A percentile compares a stretch with the other conserved stretches of the same genome.
Conservation (phyloP, 306 rosid species). For the Rubus idaeus region DNA sequence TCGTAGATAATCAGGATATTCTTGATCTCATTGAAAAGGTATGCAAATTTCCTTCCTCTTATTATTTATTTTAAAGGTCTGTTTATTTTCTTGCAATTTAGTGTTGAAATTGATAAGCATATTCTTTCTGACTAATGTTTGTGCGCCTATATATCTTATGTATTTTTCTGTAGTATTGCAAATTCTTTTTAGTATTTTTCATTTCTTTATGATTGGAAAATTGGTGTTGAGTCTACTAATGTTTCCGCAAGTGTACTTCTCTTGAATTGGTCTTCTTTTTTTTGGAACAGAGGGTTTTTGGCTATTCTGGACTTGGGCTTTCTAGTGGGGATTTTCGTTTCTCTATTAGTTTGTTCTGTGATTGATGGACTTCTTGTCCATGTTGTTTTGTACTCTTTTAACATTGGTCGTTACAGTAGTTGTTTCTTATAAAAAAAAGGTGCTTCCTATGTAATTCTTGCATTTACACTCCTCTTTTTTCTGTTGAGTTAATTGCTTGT, state of each 20-base stretch:
- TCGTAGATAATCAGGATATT: conserved; percentile 87
- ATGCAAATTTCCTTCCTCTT: conserved; percentile 28
- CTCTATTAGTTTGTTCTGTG: neutral
- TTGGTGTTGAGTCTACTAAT: neutral
- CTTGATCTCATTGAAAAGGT: conserved; percentile 98
- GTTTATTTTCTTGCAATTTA: conserved; percentile 15
- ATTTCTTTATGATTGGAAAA: neutral
- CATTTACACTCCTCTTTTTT: neutral
- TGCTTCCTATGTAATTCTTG: neutral
- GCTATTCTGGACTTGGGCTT: neutral
- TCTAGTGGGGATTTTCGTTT: neutral
- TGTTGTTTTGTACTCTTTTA: neutral
- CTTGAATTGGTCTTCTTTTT: neutral
- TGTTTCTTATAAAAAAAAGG: neutral
- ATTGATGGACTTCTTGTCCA: neutral
- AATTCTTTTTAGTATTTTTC: neutral
- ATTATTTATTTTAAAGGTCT: neutral
- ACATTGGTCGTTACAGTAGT: neutral
- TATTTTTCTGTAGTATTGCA: neutral
- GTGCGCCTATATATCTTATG: neutral
- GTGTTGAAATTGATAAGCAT: conserved; percentile 18
- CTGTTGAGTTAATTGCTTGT: neutral
- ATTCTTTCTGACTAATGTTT: neutral
- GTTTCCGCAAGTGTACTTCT: neutral
- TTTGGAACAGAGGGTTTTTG: neutral